phyloP scores from a whole-genome alignment of 2,329 filamentous ascomycete species.

The Colletotrichum cuscutae region DNA sequence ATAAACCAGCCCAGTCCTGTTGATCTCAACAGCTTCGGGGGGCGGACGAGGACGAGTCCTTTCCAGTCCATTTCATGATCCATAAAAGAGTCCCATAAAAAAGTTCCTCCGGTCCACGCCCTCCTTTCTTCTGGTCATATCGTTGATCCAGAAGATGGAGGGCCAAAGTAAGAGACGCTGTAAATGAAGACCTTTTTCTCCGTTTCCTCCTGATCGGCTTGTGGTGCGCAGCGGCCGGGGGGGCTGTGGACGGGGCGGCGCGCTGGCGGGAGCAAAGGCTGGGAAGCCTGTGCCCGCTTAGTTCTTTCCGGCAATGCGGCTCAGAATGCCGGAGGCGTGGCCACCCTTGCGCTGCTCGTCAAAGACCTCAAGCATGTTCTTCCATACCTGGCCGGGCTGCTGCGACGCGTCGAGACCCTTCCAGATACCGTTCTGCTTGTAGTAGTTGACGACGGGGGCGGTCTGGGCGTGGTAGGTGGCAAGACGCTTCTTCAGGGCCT shows the following conservation, averaged over 20 bases:
- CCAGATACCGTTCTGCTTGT: conserved; percentile 98
- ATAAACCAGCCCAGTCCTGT: conserved; percentile 15
- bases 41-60: neutral
- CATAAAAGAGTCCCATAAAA: conserved; percentile 31
- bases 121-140: conserved; percentile 11
- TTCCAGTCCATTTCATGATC: conserved; percentile 32
- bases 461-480: conserved; percentile 96
- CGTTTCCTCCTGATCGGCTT: neutral
- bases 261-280: neutral
- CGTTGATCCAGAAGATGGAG: neutral
- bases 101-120: conserved; percentile 28
- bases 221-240: neutral
- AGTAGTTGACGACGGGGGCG: conserved; percentile 91
- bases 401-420: conserved; percentile 94
- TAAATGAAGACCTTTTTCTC: neutral
- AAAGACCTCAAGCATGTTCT: conserved; percentile 88
- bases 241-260: neutral
- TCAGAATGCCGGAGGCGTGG: conserved; percentile 53
- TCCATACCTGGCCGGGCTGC: conserved; percentile 96
- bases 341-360: conserved; percentile 48
- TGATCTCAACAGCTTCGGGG: neutral
- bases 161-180: neutral
- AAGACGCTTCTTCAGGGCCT: conserved; percentile 94
- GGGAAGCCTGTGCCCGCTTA: conserved; percentile 35
- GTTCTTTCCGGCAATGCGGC: conserved; percentile 44